Conservation (phyloP, 495 filamentous ascomycete genomes). For the Penicillium riverlandense region DNA sequence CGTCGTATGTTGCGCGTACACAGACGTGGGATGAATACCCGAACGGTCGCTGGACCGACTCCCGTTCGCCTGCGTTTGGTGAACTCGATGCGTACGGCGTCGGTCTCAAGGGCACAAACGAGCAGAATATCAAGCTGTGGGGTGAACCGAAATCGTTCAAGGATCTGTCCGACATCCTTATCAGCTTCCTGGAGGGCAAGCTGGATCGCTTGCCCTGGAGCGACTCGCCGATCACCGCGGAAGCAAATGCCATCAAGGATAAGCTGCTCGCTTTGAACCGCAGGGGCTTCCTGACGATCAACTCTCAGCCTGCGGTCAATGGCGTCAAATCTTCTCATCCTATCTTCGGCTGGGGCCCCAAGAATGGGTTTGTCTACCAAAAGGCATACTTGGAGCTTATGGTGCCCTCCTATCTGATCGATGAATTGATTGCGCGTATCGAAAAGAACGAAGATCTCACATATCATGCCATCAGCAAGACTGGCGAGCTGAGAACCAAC, state of each 20-base stretch:
- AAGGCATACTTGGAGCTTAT: constrained; percentile 95
- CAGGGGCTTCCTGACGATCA: constrained; percentile 88
- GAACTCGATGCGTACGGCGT: constrained; percentile 95
- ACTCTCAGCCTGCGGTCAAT: constrained; percentile 93
- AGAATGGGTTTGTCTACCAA: constrained; percentile 95
- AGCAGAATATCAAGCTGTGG: constrained; percentile 94
- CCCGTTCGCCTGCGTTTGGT: constrained; percentile 92
- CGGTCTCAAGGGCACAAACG: constrained; percentile 92
- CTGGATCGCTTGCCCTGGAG: constrained; percentile 90
- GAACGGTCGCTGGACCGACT: constrained; percentile 98
- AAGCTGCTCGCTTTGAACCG: constrained; percentile 75
- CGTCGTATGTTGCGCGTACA: constrained; percentile 89
- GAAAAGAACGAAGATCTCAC: constrained; percentile 73
- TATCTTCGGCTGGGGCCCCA: constrained; percentile 88
- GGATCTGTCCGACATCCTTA: constrained; percentile 77
- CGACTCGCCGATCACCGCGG: constrained; percentile 74
- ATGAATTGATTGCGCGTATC: constrained; percentile 73
- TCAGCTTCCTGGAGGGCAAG: constrained; percentile 71
- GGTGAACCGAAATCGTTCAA: constrained; percentile 71
- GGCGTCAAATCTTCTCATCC: constrained; percentile 85
- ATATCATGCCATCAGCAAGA: constrained; percentile 84
- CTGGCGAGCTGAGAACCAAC: constrained; percentile 78
- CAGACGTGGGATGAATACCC: constrained; percentile 99
- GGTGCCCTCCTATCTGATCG: constrained; percentile 68
- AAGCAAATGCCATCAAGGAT: constrained; percentile 69